Conservation (phyloP, 495 filamentous ascomycete species). For the Hyaloscypha variabilis region DNA sequence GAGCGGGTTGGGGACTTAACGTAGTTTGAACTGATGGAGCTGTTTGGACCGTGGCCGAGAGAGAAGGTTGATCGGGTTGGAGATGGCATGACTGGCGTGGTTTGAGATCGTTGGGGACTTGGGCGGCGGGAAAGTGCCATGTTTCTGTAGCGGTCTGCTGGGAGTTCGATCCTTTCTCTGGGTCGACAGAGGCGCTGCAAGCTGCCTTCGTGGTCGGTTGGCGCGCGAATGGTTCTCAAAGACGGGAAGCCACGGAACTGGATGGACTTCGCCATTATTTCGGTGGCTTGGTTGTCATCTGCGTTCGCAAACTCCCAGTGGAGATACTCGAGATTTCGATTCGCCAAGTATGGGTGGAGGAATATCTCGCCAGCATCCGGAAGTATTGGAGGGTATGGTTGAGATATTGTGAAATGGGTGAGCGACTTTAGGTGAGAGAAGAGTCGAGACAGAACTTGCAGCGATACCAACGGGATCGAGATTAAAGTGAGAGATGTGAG, state of each 20-base stretch:
- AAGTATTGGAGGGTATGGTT: constrained; percentile 63
- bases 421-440: constrained; percentile 67
- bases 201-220: constrained; percentile 72
- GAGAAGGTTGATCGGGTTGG: constrained; percentile 27
- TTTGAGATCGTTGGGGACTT: constrained; percentile 8
- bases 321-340: constrained; percentile 62
- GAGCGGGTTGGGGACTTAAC: constrained; percentile 49
- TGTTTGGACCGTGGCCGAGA: constrained; percentile 9
- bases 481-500: constrained; percentile 66
- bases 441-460: constrained; percentile 74
- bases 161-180: constrained; percentile 38
- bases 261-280: constrained; percentile 74
- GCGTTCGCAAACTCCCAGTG: constrained; percentile 78
- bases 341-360: constrained; percentile 70
- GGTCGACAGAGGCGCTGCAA: constrained; percentile 72
- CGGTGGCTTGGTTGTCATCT: constrained; percentile 57
- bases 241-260: constrained; percentile 68
- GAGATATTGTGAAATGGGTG: constrained; percentile 69
- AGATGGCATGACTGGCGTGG: constrained; percentile 19
- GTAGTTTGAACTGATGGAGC: constrained; percentile 15
- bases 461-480: constrained; percentile 65
- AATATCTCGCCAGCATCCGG: constrained; percentile 63
- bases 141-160: constrained; percentile 33
- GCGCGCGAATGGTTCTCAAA: constrained; percentile 68
- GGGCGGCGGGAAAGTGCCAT: constrained; percentile 33